Evolutionary conservation across 306 rosid genomes (phyloP).

Genomic region (Coriaria nepalensis): DNA sequence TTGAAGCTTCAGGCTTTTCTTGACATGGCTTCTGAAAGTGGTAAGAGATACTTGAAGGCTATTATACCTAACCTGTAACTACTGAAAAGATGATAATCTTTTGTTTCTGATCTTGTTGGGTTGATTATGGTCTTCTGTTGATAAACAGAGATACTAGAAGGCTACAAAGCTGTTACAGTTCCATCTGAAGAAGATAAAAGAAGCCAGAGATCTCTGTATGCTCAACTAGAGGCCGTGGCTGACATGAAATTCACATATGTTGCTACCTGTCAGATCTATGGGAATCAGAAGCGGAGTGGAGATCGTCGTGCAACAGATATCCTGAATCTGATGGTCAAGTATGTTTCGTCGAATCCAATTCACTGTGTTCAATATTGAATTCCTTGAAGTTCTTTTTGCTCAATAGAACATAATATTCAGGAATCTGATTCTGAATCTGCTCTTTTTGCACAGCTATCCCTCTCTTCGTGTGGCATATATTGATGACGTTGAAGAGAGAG

Average conservation of each 20-base stretch:
- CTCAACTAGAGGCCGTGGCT: slow-evolving; percentile 86
- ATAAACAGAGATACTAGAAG: slow-evolving; percentile 75
- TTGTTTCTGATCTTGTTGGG: no score
- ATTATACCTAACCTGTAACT: no score
- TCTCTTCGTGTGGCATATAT: slow-evolving; percentile 96
- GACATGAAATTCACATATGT: slow-evolving; percentile 92
- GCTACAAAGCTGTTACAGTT: slow-evolving; percentile 79
- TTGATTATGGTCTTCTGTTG: no score
- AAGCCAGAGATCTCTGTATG: slow-evolving; percentile 82
- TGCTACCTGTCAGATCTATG: slow-evolving; percentile 95
- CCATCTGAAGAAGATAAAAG: slow-evolving; percentile 80
- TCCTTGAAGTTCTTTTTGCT: slow-evolving; percentile 10
- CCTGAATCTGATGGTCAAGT: slow-evolving; percentile 95
- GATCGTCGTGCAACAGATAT: slow-evolving; percentile 96
- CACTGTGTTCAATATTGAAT: slow-evolving; percentile 14
- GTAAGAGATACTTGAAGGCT: no score
- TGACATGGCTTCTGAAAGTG: slow-evolving; percentile 84
- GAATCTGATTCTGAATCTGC: slow-evolving; percentile 13
- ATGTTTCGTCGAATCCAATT: slow-evolving; percentile 45
- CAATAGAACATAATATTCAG: slow-evolving; percentile 15
- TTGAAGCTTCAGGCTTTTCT: slow-evolving; percentile 97
- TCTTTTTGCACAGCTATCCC: slow-evolving; percentile 50
- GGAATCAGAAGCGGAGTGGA: slow-evolving; percentile 89
- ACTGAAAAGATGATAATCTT: no score
- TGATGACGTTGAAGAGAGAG: slow-evolving; percentile 95